These are phyloP conservation scores for Entrophospora sp. DNA, from an alignment of 192 early-diverging fungal species.

Conservation along the genomic window DNA sequence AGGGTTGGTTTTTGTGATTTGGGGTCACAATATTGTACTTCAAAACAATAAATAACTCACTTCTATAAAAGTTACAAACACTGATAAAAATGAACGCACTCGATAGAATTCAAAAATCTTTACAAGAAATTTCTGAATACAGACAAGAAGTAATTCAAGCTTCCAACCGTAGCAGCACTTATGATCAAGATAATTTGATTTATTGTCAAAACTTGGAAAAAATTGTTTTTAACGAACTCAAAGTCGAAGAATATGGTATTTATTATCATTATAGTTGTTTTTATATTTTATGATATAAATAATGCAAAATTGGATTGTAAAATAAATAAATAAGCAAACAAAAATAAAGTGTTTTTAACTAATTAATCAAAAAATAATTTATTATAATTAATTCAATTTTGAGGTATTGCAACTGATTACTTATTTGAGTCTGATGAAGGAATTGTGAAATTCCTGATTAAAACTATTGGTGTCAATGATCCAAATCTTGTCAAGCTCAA, in stretches of 20 bases:
- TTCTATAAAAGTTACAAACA: too few relatives aligned
- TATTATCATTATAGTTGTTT: background rate
- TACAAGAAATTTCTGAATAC: background rate
- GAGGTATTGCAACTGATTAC: conserved; percentile 38
- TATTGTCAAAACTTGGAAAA: conserved; percentile 4
- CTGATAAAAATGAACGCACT: background rate
- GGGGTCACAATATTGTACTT: too few relatives aligned
- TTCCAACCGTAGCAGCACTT: background rate
- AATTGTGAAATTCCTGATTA: conserved; percentile 32
- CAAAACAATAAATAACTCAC: too few relatives aligned
- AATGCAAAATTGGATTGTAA: too few relatives aligned
- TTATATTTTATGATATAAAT: background rate
- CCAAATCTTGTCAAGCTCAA: conserved; percentile 24
- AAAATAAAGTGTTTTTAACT: too few relatives aligned
- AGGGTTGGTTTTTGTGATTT: too few relatives aligned
- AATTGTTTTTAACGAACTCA: background rate
- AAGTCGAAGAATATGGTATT: background rate
- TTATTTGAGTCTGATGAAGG: conserved; percentile 37
- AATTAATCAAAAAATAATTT: background rate
- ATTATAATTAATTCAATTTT: background rate
- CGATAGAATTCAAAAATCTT: background rate
- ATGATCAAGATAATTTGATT: too few relatives aligned
- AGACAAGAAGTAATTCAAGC: background rate
- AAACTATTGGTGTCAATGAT: conserved; percentile 20
- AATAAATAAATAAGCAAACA: too few relatives aligned